A percentile compares a stretch with the other conserved stretches of the same genome.
Evolutionary conservation across 1,284 basidiomycete genomes (phyloP).

Genomic region (Rhodofomes roseus): DNA sequence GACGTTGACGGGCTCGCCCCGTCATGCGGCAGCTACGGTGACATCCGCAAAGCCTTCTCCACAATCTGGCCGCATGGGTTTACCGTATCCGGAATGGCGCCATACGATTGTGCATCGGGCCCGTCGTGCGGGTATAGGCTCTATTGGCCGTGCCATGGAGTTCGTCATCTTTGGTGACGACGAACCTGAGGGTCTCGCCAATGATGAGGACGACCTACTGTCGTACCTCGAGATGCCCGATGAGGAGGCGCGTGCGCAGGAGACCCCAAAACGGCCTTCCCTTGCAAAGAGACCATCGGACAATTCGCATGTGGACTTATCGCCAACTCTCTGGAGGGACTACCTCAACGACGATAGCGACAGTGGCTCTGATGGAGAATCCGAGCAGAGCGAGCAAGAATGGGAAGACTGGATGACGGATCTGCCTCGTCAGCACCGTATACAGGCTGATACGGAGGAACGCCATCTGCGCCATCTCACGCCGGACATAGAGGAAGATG

Average conservation of each 20-base stretch:
- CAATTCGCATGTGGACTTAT: neutral
- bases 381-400: slow-evolving; percentile 52
- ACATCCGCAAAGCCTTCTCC: slow-evolving; percentile 4
- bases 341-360: slow-evolving; percentile 24
- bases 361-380: slow-evolving; percentile 31
- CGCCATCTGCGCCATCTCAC: slow-evolving; percentile 2
- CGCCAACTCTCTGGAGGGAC: slow-evolving; percentile 8
- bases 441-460: slow-evolving; percentile 2
- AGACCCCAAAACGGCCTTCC: neutral
- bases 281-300: neutral
- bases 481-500: neutral
- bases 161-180: slow-evolving; percentile 38
- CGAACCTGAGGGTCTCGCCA: slow-evolving; percentile 10
- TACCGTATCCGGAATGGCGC: slow-evolving; percentile 66
- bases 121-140: slow-evolving; percentile 51
- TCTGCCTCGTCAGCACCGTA: slow-evolving; percentile 36
- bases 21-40: slow-evolving; percentile 4
- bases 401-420: slow-evolving; percentile 59
- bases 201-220: slow-evolving; percentile 8
- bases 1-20: slow-evolving; percentile 1
- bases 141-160: slow-evolving; percentile 48
- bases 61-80: slow-evolving; percentile 8
- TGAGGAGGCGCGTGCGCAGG: neutral
- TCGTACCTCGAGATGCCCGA: slow-evolving; percentile 16
- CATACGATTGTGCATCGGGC: slow-evolving; percentile 44